These are phyloP conservation scores for Pseudohalonectria lignicola DNA, from an alignment of 2,329 filamentous ascomycete genomes.

Conservation along the genomic window DNA sequence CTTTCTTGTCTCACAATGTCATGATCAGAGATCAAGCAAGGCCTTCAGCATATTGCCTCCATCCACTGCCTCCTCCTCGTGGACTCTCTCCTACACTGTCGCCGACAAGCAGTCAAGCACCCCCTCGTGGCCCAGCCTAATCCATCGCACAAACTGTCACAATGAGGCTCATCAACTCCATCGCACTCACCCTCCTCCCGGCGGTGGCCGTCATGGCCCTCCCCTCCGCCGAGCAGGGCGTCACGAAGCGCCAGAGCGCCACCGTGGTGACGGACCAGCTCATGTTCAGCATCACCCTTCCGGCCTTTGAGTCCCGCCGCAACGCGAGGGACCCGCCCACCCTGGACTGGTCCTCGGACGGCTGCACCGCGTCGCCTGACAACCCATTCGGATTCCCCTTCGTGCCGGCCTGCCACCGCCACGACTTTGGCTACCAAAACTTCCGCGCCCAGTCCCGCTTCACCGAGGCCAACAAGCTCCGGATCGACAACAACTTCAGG, in stretches of 20 bases:
- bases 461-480: conserved; percentile 24
- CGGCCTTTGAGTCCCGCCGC: conserved; percentile 27
- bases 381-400: conserved; percentile 33
- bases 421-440: conserved; percentile 47
- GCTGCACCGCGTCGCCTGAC: conserved; percentile 28
- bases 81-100: too few species aligned
- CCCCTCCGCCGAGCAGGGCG: background rate
- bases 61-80: too few species aligned
- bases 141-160: too few species aligned
- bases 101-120: too few species aligned
- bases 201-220: background rate
- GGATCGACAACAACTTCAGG: conserved; percentile 39
- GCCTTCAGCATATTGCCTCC: too few species aligned
- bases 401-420: conserved; percentile 33
- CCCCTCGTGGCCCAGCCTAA: too few species aligned
- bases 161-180: too few species aligned
- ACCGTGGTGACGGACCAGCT: conserved; percentile 28
- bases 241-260: background rate
- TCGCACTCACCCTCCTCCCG: background rate
- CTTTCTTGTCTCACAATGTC: too few species aligned
- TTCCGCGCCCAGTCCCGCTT: conserved; percentile 37
- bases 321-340: conserved; percentile 24
- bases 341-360: conserved; percentile 29
- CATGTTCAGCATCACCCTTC: conserved; percentile 30
- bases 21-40: too few species aligned